These are phyloP conservation scores for Dryadomyces quercivorus DNA, from an alignment of 2,329 filamentous ascomycete species.

Conservation along the genomic window DNA sequence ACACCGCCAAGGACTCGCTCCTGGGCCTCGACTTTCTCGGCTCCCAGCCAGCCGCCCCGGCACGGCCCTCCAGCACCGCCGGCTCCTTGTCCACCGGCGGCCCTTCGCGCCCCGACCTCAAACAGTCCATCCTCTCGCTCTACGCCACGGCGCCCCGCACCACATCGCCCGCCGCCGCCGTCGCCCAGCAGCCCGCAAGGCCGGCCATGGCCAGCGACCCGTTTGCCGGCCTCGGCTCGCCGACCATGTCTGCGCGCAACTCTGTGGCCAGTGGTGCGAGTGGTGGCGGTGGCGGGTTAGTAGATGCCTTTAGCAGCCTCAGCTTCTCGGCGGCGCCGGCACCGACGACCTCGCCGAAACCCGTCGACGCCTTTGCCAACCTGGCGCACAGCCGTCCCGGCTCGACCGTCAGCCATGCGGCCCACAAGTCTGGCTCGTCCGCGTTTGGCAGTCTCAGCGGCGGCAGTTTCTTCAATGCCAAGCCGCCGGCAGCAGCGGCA, in stretches of 20 bases:
- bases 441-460: constrained; percentile 48
- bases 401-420: constrained; percentile 7
- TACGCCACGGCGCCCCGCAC: constrained; percentile 78
- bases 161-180: constrained; percentile 32
- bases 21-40: constrained; percentile 90
- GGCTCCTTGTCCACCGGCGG: constrained; percentile 41
- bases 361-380: constrained; percentile 12
- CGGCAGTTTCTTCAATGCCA: constrained; percentile 72
- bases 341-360: constrained; percentile 15
- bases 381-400: constrained; percentile 17
- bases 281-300: constrained; percentile 13
- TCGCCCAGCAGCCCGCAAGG: constrained; percentile 34
- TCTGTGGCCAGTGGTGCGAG: constrained; percentile 18
- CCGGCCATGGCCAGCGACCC: constrained; percentile 36
- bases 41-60: constrained; percentile 54
- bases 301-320: constrained; percentile 23
- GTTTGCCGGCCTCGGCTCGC: constrained; percentile 56
- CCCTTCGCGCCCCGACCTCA: constrained; percentile 80
- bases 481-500: constrained; percentile 36
- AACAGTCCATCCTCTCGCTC: constrained; percentile 92
- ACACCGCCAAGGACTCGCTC: constrained; percentile 71
- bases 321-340: constrained; percentile 28
- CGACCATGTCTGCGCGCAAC: constrained; percentile 21
- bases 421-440: constrained; percentile 13
- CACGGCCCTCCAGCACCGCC: constrained; percentile 70